These are phyloP conservation scores for Saturnispora diversa DNA, from an alignment of 805 yeast species.

Conservation along the genomic window DNA sequence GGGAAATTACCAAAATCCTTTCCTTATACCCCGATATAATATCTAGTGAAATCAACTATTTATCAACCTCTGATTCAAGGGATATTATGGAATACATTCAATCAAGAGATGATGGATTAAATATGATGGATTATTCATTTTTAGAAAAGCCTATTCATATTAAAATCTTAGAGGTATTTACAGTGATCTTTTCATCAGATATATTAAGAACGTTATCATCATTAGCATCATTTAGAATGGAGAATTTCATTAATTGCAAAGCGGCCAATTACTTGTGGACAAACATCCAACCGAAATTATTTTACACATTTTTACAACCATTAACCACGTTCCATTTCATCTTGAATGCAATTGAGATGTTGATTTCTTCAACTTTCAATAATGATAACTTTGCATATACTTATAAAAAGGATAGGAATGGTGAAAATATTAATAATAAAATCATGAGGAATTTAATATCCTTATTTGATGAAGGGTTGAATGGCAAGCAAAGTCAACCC, in stretches of 20 bases:
- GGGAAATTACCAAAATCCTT: slow-evolving; percentile 23
- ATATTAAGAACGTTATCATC: slow-evolving; percentile 41
- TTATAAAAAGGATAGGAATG: slow-evolving; percentile 14
- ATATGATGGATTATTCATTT: slow-evolving; percentile 17
- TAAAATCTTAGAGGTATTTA: slow-evolving; percentile 43
- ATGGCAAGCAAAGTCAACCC: too few species aligned
- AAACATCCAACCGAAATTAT: slow-evolving; percentile 24
- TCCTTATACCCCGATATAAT: slow-evolving; percentile 21
- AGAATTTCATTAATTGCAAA: slow-evolving; percentile 14
- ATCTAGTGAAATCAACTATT: slow-evolving; percentile 25
- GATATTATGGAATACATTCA: slow-evolving; percentile 11
- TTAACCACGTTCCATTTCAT: slow-evolving; percentile 47
- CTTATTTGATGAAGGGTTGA: too few species aligned
- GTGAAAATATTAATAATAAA: background rate
- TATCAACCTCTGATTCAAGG: slow-evolving; percentile 17
- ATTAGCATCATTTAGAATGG: slow-evolving; percentile 18
- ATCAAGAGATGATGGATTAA: slow-evolving; percentile 13
- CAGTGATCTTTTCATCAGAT: slow-evolving; percentile 46
- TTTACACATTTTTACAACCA: slow-evolving; percentile 38
- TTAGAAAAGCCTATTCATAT: slow-evolving; percentile 34
- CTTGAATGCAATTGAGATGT: slow-evolving; percentile 44
- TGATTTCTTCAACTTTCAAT: slow-evolving; percentile 35
- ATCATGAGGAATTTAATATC: slow-evolving; percentile 20
- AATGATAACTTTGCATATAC: slow-evolving; percentile 26
- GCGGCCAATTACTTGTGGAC: slow-evolving; percentile 28